Evolutionary conservation across 495 filamentous ascomycete genomes (phyloP).

Genomic region (Sporormia fimetaria): DNA sequence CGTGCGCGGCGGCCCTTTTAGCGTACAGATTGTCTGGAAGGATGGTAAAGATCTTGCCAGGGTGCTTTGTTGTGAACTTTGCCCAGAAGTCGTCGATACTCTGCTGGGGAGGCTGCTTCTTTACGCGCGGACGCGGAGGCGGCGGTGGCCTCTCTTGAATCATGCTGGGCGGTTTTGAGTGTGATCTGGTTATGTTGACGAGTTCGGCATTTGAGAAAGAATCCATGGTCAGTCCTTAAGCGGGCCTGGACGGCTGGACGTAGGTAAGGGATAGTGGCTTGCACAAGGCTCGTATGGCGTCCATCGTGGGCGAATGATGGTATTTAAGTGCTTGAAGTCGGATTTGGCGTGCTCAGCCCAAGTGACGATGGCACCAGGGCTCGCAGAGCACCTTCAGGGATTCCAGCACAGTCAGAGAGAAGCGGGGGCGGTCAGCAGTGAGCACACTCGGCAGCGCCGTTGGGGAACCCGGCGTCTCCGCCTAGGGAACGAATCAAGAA

Average conservation of each 20-base stretch:
- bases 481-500: too few relatives aligned
- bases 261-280: conserved; percentile 1
- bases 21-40: conserved; percentile 65
- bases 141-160: conserved; percentile 8
- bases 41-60: conserved; percentile 55
- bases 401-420: too few relatives aligned
- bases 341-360: too few relatives aligned
- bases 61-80: conserved; percentile 56
- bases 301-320: conserved; percentile 6
- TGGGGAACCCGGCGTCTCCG: too few relatives aligned
- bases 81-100: conserved; percentile 68
- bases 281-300: conserved; percentile 2
- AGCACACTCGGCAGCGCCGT: too few relatives aligned
- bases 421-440: too few relatives aligned
- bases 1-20: conserved; percentile 45
- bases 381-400: too few relatives aligned
- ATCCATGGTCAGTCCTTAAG: conserved; percentile 18
- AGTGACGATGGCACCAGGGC: too few relatives aligned
- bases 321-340: conserved; percentile 9
- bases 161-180: conserved; percentile 20
- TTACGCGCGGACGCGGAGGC: conserved; percentile 13
- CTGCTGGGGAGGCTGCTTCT: conserved; percentile 52
- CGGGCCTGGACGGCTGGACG: not conserved
- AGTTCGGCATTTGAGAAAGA: conserved; percentile 22
- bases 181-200: conserved; percentile 21